Conservation (phyloP, 495 filamentous ascomycete genomes). For the Neurospora tetrasperma region DNA sequence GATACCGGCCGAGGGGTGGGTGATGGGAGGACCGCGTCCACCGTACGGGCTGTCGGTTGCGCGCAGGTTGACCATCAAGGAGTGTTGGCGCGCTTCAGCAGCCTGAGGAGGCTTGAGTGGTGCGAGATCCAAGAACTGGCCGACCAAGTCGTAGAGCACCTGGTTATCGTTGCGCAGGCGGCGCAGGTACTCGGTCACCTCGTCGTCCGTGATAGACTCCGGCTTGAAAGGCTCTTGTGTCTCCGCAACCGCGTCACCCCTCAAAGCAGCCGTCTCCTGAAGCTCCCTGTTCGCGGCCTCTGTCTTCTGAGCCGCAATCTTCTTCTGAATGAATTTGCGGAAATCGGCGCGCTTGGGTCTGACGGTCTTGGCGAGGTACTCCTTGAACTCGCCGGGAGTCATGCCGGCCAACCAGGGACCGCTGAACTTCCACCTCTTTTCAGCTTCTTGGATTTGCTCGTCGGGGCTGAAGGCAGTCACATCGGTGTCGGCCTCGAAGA, state of each 20-base stretch:
- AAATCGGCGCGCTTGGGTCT: constrained; percentile 52
- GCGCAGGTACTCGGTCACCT: constrained; percentile 51
- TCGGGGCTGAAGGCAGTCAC: constrained; percentile 31
- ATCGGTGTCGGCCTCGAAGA: constrained; percentile 50
- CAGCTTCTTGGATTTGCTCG: constrained; percentile 17
- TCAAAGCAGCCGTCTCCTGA: constrained; percentile 34
- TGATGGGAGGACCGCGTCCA: constrained; percentile 57
- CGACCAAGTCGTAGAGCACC: constrained; percentile 37
- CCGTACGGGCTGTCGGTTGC: constrained; percentile 39
- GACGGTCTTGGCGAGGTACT: constrained; percentile 53
- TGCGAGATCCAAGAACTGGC: constrained; percentile 46
- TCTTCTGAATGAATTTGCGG: constrained; percentile 44
- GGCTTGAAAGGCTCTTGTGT: constrained; percentile 20
- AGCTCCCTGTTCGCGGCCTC: constrained; percentile 19
- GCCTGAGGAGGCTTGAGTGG: constrained; percentile 22
- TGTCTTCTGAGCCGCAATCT: constrained; percentile 34
- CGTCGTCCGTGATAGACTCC: constrained; percentile 44
- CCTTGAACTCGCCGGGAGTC: constrained; percentile 58
- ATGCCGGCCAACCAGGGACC: constrained; percentile 79
- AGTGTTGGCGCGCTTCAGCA: neutral
- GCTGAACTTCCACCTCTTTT: constrained; percentile 57
- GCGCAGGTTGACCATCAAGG: constrained; percentile 7
- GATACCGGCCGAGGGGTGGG: constrained; percentile 86
- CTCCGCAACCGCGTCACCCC: constrained; percentile 27
- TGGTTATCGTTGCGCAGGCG: constrained; percentile 42